Base-by-base conservation (phyloP, 768 basidiomycete genomes). In the Macrolepiota dolichaula region DNA sequence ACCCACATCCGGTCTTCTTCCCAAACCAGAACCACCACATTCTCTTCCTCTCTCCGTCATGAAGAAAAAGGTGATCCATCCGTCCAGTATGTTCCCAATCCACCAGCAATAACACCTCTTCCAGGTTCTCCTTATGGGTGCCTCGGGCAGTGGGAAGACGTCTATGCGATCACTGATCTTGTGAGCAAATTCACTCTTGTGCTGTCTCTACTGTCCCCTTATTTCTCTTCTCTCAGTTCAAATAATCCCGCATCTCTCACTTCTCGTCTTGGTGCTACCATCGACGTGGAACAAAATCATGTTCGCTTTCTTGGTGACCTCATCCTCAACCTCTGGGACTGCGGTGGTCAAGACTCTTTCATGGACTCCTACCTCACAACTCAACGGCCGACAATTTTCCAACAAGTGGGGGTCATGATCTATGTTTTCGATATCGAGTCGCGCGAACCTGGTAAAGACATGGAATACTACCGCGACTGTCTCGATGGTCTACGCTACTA, bases 101-200 rank as follows among this genome's bases (percentile, higher is more conserved):
- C 57, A 62, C 40, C 44, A 64, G 64, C 58, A 67, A 63, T 68
- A 63, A 67, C 67, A 32, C 64, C 44, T 22, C 57, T 53, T 59
- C 49, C 69, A 98, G 96, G 94, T 98, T 50, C 86, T 99, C 67
- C 81, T 98, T 63, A 99, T 99, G 97, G 97, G 97, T 66, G 94
- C 95, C 69, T 94, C 92, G 22, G 93, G 92, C 64, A 93, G 92
- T 69, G 91, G 91, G 59, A 94, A 93, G 80, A 98, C 96, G 11
- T 98, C 96, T 4, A 99, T 99, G 97, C 86, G 97, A 57, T 96
- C 95, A 27, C 89, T 99, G 74, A 98, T 99, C 71, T 99, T 99
- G 94, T 96, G 76, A 78, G 92, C 77, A 52, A 40, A n/a, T 54
- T 49, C 56, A 62, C 49, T 55, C 53, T 40, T 47, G 46, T 59